Evolutionary conservation across 2,329 filamentous ascomycete genomes (phyloP).

Genomic region (Mycogone perniciosa): DNA sequence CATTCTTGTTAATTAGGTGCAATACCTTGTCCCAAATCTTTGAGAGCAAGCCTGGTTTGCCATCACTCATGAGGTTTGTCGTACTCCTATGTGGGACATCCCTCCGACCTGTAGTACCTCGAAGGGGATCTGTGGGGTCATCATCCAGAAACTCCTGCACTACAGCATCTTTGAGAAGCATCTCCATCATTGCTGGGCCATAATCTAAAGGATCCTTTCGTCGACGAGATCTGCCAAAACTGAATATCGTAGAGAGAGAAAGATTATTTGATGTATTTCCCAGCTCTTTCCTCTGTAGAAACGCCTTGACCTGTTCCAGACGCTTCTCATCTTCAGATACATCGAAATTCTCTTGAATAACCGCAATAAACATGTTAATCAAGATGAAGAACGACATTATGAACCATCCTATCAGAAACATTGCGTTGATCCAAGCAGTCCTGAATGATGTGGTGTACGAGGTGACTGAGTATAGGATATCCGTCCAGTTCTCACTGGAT

Average conservation of each 20-base stretch:
- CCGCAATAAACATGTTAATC: slow-evolving; percentile 99
- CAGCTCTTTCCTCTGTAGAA: slow-evolving; percentile 84
- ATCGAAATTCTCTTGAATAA: slow-evolving; percentile 99
- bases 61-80: slow-evolving; percentile 34
- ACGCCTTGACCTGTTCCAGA: slow-evolving; percentile 90
- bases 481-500: slow-evolving; percentile 94
- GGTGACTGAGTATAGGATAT: slow-evolving; percentile 76
- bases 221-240: slow-evolving; percentile 52
- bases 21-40: slow-evolving; percentile 56
- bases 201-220: slow-evolving; percentile 83
- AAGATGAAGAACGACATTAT: slow-evolving; percentile 93
- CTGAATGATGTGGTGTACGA: slow-evolving; percentile 55
- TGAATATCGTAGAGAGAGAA: slow-evolving; percentile 65
- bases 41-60: slow-evolving; percentile 54
- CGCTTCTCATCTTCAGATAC: slow-evolving; percentile 98
- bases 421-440: slow-evolving; percentile 87
- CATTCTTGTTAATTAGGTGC: slow-evolving; percentile 52
- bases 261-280: slow-evolving; percentile 67
- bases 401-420: slow-evolving; percentile 93
- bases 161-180: slow-evolving; percentile 93
- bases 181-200: slow-evolving; percentile 85
- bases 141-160: slow-evolving; percentile 94
- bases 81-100: slow-evolving; percentile 25
- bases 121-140: slow-evolving; percentile 34
- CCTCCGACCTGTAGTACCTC: slow-evolving; percentile 27